Conservation (phyloP, 306 rosid genomes). For the Vigna nakashimae region DNA sequence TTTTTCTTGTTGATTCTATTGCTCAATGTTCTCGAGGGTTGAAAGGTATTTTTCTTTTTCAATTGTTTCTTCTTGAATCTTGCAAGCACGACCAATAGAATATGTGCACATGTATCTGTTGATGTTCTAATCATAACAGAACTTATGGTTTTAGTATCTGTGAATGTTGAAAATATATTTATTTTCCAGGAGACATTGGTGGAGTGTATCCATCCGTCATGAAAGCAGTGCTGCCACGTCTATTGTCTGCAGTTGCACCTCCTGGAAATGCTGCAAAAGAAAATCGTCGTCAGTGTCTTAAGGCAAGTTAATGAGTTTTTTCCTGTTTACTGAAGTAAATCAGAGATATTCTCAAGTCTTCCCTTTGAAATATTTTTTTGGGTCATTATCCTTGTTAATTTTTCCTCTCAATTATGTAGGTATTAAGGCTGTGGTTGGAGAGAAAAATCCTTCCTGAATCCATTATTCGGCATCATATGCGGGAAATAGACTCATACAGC, state of each 20-base stretch:
- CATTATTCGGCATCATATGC: constrained; percentile 75
- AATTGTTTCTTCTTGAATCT: constrained; percentile 28
- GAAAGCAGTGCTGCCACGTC: constrained; percentile 78
- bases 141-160: constrained; percentile 17
- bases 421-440: constrained; percentile 90
- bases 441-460: constrained; percentile 84
- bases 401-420: constrained; percentile 57
- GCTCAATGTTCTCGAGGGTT: constrained; percentile 74
- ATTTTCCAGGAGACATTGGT: constrained; percentile 74
- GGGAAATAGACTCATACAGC: constrained; percentile 67
- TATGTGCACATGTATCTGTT: constrained; percentile 31
- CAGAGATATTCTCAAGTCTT: constrained; percentile 12
- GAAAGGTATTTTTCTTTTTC: constrained; percentile 64
- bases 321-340: constrained; percentile 27
- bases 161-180: constrained; percentile 32
- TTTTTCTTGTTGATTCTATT: constrained; percentile 93
- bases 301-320: constrained; percentile 62
- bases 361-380: constrained; percentile 15
- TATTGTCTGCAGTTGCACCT: constrained; percentile 94
- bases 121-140: constrained; percentile 26
- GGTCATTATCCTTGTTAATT: constrained; percentile 33
- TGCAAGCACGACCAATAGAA: constrained; percentile 22
- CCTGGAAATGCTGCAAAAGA: constrained; percentile 78
- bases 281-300: constrained; percentile 95
- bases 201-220: constrained; percentile 73